Percentiles rank a stretch among this genome's conserved stretches.
Conservation (phyloP, 1,139 yeast species). For the Pichia sp. region DNA sequence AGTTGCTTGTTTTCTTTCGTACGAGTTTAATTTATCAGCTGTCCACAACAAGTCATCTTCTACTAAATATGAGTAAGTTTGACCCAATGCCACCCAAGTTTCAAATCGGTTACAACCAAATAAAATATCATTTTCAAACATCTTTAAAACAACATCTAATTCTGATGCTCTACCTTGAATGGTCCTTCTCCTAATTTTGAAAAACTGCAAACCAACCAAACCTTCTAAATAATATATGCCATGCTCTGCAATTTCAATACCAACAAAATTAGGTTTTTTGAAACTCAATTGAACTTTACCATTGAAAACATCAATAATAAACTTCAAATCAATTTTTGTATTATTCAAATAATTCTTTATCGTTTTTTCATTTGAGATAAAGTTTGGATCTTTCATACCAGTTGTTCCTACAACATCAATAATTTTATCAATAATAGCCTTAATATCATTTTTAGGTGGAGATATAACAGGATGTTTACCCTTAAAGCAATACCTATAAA, state of each 20-base stretch:
- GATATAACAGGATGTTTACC: constrained; percentile 52
- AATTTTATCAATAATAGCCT: constrained; percentile 63
- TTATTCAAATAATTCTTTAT: constrained; percentile 49
- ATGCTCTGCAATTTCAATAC: constrained; percentile 35
- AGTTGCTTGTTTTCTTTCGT: constrained; percentile 56
- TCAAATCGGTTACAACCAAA: constrained; percentile 68
- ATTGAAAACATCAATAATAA: constrained; percentile 49
- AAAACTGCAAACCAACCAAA: constrained; percentile 56
- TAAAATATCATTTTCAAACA: constrained; percentile 59
- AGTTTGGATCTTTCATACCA: constrained; percentile 30
- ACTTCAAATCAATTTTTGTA: constrained; percentile 40
- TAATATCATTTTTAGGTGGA: constrained; percentile 61
- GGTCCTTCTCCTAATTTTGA: constrained; percentile 60
- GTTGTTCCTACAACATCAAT: constrained; percentile 72
- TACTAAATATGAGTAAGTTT: constrained; percentile 68
- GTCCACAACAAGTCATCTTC: constrained; percentile 92
- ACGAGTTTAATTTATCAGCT: constrained; percentile 67
- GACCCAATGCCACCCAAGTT: constrained; percentile 81
- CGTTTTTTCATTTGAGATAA: constrained; percentile 38
- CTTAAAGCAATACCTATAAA: constrained; percentile 55
- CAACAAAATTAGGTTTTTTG: constrained; percentile 30
- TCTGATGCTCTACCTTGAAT: constrained; percentile 80
- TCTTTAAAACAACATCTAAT: constrained; percentile 62
- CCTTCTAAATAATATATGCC: constrained; percentile 78
- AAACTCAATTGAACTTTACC: constrained; percentile 46